Evolutionary conservation across 2,329 filamentous ascomycete species (phyloP), one percentile per base, ranked within the genome.

Genomic region (Xylariomycetidae sp.): DNA sequence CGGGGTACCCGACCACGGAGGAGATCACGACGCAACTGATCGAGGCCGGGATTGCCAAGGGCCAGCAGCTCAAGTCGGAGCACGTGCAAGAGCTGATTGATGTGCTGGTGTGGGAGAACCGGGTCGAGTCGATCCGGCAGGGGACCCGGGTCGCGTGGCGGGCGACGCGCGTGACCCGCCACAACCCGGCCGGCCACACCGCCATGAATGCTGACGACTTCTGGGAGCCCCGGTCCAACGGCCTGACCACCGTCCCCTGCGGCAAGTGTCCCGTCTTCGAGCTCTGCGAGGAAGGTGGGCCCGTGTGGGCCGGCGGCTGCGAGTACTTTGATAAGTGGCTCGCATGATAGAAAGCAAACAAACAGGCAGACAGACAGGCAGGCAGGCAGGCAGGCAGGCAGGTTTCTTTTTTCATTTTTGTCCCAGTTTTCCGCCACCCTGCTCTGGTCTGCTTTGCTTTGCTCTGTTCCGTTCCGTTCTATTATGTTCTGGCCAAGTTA

Each of bases 181-280:
- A 23, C 8, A 8, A 8, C 8, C n/a, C n/a, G n/a, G n/a, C n/a
- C n/a, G n/a, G n/a, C n/a, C n/a, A n/a, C n/a, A 8, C n/a, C 20
- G 8, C 20, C 20, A 8, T 8, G n/a, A n/a, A n/a, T n/a, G 20
- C 8, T 27, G 51, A 54, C 8, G 53, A 57, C 37, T 51, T 49
- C 31, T 54, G 51, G 36, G 66, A 67, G 31, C 60, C 66, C 12
- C 63, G 63, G 33, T 52, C 71, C 46, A 94, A 89, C 48, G 85
- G 85, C 4, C 78, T 90, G 46, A 94, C 86, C 2, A 88, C 96
- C 58, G 82, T 84, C 3, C 92, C 92, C 1, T 98, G 92, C 59
- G 89, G 90, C 2, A 74, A 80, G 35, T 98, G 92, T 59, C 92
- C 92, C 0, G 90, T 96, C 3, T 95, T 95, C 57, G 84, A 92